Conservation (phyloP, 768 basidiomycete genomes). For the Asterophora parasitica region DNA sequence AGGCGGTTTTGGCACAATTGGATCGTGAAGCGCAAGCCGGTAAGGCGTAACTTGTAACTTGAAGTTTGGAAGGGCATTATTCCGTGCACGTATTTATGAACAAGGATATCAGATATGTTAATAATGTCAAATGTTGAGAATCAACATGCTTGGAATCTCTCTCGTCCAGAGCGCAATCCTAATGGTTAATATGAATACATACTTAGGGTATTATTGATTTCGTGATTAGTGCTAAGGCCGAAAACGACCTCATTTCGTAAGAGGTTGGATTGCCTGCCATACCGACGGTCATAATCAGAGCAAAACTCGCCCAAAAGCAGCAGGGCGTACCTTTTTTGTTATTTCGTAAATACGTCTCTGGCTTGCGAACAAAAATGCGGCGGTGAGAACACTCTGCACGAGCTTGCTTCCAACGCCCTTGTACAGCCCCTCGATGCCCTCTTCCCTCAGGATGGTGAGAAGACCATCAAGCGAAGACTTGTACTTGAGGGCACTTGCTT, state of each 20-base stretch:
- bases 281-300: background rate
- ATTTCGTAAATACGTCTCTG: conserved; percentile 79
- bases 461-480: conserved; percentile 74
- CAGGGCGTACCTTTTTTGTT: conserved; percentile 46
- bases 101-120: background rate
- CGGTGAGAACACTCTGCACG: conserved; percentile 86
- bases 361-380: conserved; percentile 88
- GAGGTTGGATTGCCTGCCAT: conserved; percentile 12
- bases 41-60: conserved; percentile 1
- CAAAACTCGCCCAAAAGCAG: background rate
- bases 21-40: background rate
- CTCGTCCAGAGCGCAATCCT: background rate
- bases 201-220: background rate
- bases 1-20: conserved; percentile 48
- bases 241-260: conserved; percentile 7
- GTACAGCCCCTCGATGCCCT: conserved; percentile 82
- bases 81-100: background rate
- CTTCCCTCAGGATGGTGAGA: conserved; percentile 70
- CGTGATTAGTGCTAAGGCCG: background rate
- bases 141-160: background rate
- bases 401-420: conserved; percentile 87
- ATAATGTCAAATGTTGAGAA: background rate
- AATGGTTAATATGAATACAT: background rate
- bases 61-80: background rate
- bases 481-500: conserved; percentile 63